Conservation (phyloP, 768 basidiomycete genomes). For the Agaricus subrufescens region DNA sequence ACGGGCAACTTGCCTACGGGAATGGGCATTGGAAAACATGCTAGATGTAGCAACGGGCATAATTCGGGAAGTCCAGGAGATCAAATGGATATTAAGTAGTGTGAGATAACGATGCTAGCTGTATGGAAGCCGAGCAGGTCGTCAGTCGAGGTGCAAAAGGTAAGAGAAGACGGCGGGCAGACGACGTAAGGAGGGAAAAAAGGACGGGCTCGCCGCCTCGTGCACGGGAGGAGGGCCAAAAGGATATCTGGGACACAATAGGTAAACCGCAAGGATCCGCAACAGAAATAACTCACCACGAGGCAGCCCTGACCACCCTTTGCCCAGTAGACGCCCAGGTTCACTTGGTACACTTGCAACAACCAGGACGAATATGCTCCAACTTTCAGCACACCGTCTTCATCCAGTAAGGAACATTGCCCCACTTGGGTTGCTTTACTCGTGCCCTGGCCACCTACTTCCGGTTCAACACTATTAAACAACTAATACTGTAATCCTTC, state of each 20-base stretch:
- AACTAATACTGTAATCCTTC: not conserved
- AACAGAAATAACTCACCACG: conserved; percentile 8
- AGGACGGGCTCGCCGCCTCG: conserved; percentile 28
- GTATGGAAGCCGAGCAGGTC: conserved; percentile 15
- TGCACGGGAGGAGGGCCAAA: conserved; percentile 28
- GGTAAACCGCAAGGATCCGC: conserved; percentile 23
- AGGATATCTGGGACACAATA: conserved; percentile 22
- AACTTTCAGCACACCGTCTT: not conserved
- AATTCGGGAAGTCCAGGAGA: not conserved
- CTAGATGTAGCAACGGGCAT: conserved; percentile 9
- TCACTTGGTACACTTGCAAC: not conserved
- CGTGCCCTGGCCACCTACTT: not conserved
- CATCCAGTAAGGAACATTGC: not conserved
- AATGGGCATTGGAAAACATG: conserved; percentile 10
- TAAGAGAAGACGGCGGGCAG: conserved; percentile 24
- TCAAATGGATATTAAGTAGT: not conserved
- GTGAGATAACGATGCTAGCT: conserved; percentile 6
- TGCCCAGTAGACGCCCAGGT: conserved; percentile 5
- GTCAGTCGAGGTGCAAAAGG: conserved; percentile 26
- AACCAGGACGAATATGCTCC: not conserved
- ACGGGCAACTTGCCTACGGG: conserved; percentile 20
- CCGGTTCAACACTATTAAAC: not conserved
- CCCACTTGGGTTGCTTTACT: not conserved
- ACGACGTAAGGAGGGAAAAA: conserved; percentile 24
- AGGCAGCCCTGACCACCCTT: conserved; percentile 3